Percentiles rank a stretch among this genome's conserved stretches.
phyloP scores from a whole-genome alignment of 2,329 filamentous ascomycete species.

The Hymenoscyphus salicellus region DNA sequence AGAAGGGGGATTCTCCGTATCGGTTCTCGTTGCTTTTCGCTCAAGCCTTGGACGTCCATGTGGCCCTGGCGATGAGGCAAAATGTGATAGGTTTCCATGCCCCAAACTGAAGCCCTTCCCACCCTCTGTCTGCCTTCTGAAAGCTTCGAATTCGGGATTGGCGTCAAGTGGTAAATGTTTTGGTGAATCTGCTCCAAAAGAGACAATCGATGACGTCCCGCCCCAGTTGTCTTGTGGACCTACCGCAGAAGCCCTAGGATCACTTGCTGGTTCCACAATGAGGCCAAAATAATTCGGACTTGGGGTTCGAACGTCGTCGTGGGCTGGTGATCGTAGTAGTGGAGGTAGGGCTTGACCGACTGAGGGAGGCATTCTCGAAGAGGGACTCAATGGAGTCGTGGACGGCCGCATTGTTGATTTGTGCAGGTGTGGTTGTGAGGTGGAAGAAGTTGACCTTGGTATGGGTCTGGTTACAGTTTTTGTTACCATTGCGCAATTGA shows the following conservation, averaged over 20 bases:
- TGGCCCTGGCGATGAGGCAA: conserved; percentile 38
- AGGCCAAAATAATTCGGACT: conserved; percentile 90
- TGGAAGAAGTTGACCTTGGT: conserved; percentile 26
- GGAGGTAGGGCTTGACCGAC: conserved; percentile 31
- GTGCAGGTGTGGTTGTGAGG: conserved; percentile 26
- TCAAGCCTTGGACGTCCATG: conserved; percentile 25
- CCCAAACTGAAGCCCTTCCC: conserved; percentile 52
- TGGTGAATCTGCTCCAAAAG: conserved; percentile 65
- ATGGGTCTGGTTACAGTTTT: conserved; percentile 31
- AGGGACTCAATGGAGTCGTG: conserved; percentile 25
- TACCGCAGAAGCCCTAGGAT: conserved; percentile 61
- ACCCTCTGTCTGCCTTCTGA: conserved; percentile 68
- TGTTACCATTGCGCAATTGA: conserved; percentile 40
- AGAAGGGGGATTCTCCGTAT: conserved; percentile 18
- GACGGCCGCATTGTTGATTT: conserved; percentile 23
- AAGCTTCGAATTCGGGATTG: conserved; percentile 79
- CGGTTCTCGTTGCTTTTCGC: conserved; percentile 23
- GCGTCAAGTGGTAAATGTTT: conserved; percentile 68
- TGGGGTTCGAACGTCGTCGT: conserved; percentile 43
- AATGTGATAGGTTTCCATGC: conserved; percentile 44
- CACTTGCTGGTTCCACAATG: conserved; percentile 57
- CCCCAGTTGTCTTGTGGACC: conserved; percentile 73
- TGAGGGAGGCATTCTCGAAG: conserved; percentile 26
- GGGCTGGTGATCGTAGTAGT: conserved; percentile 28
- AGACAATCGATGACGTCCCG: conserved; percentile 67